Base-by-base conservation (phyloP, 345 rosid genomes). In the Populus simonii region DNA sequence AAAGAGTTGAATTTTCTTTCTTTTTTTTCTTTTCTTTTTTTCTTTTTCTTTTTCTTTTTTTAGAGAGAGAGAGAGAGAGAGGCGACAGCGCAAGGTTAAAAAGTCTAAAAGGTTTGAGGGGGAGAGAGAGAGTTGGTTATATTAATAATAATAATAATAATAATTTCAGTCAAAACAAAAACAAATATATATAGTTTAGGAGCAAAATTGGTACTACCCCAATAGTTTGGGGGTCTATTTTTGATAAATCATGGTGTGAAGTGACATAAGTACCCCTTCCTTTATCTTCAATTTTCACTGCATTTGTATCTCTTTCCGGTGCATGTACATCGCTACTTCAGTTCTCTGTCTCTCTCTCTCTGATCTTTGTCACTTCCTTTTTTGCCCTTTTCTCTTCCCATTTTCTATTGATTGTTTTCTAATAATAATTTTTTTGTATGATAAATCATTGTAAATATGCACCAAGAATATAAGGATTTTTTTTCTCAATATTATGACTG, bases 191-290 rank as follows among this genome's bases (percentile, higher is more conserved):
- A 49, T 49, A 49, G 55, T 49, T 49, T 49, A 49, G 55, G 55
- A 49, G 55, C 55, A 49, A 49, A 49, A 49, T 49, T 4, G 55
- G 55, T 49, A 49, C 55, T 16, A 3, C 45, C 53, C 55, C 55
- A 49, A 49, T 49, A 15, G 55, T 49, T 49, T 49, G 55, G 55
- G 55, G 55, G 55, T 49, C 55, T 49, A 16, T 49, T 49, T 49
- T 4, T 4, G 17, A 70, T 70, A 43, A 43, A 70, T 1, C 33
- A 13, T 27, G 27, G 53, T 51, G 53, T 31, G 65, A 72, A 72
- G 75, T 72, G 75, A 72, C 75, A 33, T 1, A 18, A 16, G 20
- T 72, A 29, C 62, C 75, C 75, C 75, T 72, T 83, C 79, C 17
- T 49, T 49, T 49, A 49, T 49, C 55, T 49, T 49, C 17, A 17